These are phyloP conservation scores for Dalbergia oliveri DNA, from an alignment of 306 rosid species.

Conservation along the genomic window DNA sequence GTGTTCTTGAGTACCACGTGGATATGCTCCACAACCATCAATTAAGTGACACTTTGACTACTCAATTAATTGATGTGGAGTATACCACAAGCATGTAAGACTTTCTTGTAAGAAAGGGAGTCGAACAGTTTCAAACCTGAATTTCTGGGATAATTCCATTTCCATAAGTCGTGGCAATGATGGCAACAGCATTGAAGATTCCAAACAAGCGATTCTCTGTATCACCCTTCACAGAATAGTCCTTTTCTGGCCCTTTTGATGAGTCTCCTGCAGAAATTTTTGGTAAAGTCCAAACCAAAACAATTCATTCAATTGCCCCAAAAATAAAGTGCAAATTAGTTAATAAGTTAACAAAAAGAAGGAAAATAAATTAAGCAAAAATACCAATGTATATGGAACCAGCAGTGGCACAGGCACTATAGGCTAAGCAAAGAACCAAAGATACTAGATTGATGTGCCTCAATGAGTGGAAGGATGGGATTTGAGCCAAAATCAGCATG, in stretches of 20 bases:
- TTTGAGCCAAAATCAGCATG: constrained; percentile 78
- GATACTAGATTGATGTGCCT: constrained; percentile 80
- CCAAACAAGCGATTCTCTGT: constrained; percentile 60
- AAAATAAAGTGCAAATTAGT: neutral
- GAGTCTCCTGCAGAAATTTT: constrained; percentile 57
- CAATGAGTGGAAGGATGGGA: constrained; percentile 82
- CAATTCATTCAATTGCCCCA: neutral
- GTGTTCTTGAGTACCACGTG: too few species aligned
- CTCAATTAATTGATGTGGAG: too few species aligned
- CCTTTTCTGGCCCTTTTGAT: constrained; percentile 69
- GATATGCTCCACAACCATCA: too few species aligned
- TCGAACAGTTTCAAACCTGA: constrained; percentile 56
- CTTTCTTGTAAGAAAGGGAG: too few species aligned
- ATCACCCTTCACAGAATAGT: constrained; percentile 69
- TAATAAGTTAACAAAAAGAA: neutral
- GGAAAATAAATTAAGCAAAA: neutral
- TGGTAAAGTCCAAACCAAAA: neutral
- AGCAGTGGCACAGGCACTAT: constrained; percentile 68
- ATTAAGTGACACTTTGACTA: too few species aligned
- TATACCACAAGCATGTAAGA: too few species aligned
- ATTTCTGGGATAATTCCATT: constrained; percentile 93
- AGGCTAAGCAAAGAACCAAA: constrained; percentile 62
- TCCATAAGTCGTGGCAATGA: constrained; percentile 81
- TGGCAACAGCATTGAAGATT: constrained; percentile 75
- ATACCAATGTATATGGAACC: constrained; percentile 72